These are phyloP conservation scores for Leccinellum albellum DNA, from an alignment of 768 basidiomycete species.

Conservation along the genomic window DNA sequence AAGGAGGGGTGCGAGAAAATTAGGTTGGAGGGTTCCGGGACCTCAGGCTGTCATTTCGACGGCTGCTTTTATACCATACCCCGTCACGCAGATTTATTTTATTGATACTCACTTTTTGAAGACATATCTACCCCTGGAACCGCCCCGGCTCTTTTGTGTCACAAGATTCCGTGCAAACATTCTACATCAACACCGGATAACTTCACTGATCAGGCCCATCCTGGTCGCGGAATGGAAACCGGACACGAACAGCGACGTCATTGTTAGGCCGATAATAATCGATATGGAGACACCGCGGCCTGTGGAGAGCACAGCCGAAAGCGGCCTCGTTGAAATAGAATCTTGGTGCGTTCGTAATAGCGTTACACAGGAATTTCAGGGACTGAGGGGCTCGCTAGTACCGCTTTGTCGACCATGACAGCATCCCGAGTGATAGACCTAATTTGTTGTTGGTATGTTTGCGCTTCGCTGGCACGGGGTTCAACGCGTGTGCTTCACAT, in stretches of 20 bases:
- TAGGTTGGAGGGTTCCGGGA: slow-evolving; percentile 2
- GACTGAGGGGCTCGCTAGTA: slow-evolving; percentile 14
- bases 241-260: slow-evolving; percentile 18
- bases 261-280: slow-evolving; percentile 17
- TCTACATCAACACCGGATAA: slow-evolving; percentile 18
- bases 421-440: slow-evolving; percentile 24
- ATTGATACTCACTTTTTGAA: slow-evolving; percentile 9
- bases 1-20: slow-evolving; percentile 15
- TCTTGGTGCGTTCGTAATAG: slow-evolving; percentile 5
- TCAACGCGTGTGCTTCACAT: slow-evolving; percentile 21
- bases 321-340: slow-evolving; percentile 15
- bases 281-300: slow-evolving; percentile 3
- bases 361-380: slow-evolving; percentile 23
- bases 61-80: slow-evolving; percentile 18
- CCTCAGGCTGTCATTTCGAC: background rate
- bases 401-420: slow-evolving; percentile 22
- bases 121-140: slow-evolving; percentile 5
- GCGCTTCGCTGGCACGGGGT: slow-evolving; percentile 24
- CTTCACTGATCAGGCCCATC: slow-evolving; percentile 20
- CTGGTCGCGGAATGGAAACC: slow-evolving; percentile 24
- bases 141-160: slow-evolving; percentile 17
- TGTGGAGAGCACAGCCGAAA: slow-evolving; percentile 25
- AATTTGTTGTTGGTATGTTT: slow-evolving; percentile 9
- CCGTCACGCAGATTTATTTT: slow-evolving; percentile 4
- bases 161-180: slow-evolving; percentile 8